phyloP scores from a whole-genome alignment of 768 basidiomycete genomes.

The Boletus reticulatus region DNA sequence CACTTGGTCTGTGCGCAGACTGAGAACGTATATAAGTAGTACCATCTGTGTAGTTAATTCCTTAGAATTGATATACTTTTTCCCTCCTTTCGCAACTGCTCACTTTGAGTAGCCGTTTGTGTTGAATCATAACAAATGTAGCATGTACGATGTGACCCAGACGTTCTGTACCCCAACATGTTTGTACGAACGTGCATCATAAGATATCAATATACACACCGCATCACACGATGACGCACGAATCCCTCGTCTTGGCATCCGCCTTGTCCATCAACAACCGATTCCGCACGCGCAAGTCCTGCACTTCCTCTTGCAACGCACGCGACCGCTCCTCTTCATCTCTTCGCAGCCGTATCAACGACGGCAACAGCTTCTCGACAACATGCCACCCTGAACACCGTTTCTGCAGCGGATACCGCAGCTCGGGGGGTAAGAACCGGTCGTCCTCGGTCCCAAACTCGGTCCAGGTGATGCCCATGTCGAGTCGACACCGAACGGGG shows the following conservation, averaged over 20 bases:
- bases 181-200: too few species aligned
- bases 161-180: too few species aligned
- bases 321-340: constrained; percentile 42
- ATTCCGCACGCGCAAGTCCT: constrained; percentile 48
- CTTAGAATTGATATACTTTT: too few species aligned
- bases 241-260: constrained; percentile 18
- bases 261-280: constrained; percentile 40
- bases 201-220: too few species aligned
- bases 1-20: too few species aligned
- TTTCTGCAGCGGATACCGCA: constrained; percentile 5
- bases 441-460: constrained; percentile 16
- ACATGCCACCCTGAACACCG: constrained; percentile 42
- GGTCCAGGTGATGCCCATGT: constrained; percentile 50
- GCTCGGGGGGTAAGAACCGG: constrained; percentile 5
- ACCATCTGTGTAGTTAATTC: too few species aligned
- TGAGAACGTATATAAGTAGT: too few species aligned
- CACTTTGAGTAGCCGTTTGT: too few species aligned
- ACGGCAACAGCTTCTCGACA: constrained; percentile 41
- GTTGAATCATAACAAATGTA: too few species aligned
- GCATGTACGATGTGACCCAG: neutral
- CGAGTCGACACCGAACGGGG: constrained; percentile 41
- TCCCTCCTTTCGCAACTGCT: too few species aligned
- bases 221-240: constrained; percentile 31
- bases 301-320: constrained; percentile 43
- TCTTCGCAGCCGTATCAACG: constrained; percentile 41